Evolutionary conservation across 768 basidiomycete genomes (phyloP), one percentile per base, ranked within the genome.

Genomic region (Multifurca ochricompacta): DNA sequence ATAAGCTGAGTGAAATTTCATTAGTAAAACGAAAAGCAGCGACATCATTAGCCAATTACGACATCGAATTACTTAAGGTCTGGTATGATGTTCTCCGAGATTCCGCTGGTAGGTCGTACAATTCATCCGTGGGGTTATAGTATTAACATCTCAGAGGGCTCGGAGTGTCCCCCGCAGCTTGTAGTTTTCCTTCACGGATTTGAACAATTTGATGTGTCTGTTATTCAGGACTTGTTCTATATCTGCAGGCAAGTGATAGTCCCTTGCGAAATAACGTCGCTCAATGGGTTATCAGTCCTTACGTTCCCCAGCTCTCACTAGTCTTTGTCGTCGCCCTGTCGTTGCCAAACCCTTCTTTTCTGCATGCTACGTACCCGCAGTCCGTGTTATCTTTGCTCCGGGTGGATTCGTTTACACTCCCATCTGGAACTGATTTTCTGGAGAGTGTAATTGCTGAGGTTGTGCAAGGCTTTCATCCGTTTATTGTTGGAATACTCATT

Each of bases 151-250:
- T 55, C 36, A 58, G 56, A 58, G 35, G 53, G 50, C 25, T 49
- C 63, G 56, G 56, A 64, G 10, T 16, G 57, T 1, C 56, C 60
- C 4, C 66, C 63, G 10, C 75, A 73, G 34, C 73, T 90, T 3
- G 73, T 82, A 21, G 70, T 85, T 8, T 62, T 89, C 11, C 62
- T 90, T 19, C 85, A 87, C 52, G 82, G 86, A 52, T 87, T 91
- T 59, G 87, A 90, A 62, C 79, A 82, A 63, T 78, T 86, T 45
- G 85, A 87, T 51, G 68, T 78, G 0, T 50, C 59, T 2, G 74
- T 89, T 2, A 66, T 90, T 44, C 79, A 83, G 62, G 86, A 90
- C 61, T 62, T 88, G 16, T 78, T 88, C 37, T 76, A 83, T 49
- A 81, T 89, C 32, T 85, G 77, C 72, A 86, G 83, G 87, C 82